These are phyloP conservation scores for Cornus suecica DNA, from an alignment of 148 eudicot genomes.

Conservation along the genomic window DNA sequence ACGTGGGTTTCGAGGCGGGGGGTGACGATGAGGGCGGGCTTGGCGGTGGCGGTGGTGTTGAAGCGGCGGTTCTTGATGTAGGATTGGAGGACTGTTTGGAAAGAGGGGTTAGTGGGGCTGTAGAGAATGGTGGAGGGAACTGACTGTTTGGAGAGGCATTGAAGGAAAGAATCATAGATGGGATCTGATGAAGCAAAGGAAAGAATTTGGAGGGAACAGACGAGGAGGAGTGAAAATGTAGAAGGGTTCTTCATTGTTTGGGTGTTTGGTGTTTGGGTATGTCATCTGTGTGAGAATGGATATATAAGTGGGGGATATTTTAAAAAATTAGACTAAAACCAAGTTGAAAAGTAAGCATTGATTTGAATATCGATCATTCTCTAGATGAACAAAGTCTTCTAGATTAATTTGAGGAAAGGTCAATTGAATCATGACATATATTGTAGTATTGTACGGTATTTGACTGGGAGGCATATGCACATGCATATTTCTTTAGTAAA, in stretches of 20 bases:
- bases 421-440: no score
- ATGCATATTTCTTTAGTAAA: no score
- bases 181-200: neutral
- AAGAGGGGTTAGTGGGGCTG: slow-evolving; percentile 20
- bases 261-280: no score
- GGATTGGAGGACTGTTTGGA: slow-evolving; percentile 13
- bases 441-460: no score
- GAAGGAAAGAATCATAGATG: neutral
- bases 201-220: neutral
- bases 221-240: neutral
- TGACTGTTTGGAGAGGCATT: slow-evolving; percentile 17
- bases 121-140: slow-evolving; percentile 8
- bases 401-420: no score
- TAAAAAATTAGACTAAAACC: no score
- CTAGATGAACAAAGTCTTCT: no score
- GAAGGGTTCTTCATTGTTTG: neutral
- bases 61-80: slow-evolving; percentile 36
- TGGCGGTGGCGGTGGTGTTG: slow-evolving; percentile 21
- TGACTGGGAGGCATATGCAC: no score
- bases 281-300: no score
- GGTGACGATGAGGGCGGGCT: slow-evolving; percentile 30
- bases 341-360: no score
- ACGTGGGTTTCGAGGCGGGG: slow-evolving; percentile 26
- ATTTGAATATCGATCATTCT: no score
- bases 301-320: no score